Conservation (phyloP, 805 yeast species). For the Starmerella bombi region DNA sequence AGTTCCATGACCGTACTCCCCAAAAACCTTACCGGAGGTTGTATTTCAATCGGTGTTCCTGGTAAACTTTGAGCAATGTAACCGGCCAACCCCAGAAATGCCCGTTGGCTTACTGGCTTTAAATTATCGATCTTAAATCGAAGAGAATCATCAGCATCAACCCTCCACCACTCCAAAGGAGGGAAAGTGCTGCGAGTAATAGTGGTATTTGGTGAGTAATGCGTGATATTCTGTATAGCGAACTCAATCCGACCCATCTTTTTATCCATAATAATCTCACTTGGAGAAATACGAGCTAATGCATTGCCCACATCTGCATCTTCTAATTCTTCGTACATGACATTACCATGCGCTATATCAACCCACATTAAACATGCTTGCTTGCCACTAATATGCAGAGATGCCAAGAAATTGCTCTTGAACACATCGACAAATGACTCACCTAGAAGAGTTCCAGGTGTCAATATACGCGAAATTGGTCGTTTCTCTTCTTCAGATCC, state of each 20-base stretch:
- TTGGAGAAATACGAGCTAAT: constrained; percentile 64
- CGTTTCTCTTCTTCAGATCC: constrained; percentile 34
- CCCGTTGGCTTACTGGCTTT: constrained; percentile 35
- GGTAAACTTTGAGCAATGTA: constrained; percentile 68
- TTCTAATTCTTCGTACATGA: constrained; percentile 48
- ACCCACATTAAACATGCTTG: constrained; percentile 71
- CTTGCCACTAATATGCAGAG: constrained; percentile 29
- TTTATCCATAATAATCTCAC: constrained; percentile 52
- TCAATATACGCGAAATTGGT: constrained; percentile 62
- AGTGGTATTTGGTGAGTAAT: constrained; percentile 21
- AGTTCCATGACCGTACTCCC: constrained; percentile 51
- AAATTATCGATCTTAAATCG: constrained; percentile 14
- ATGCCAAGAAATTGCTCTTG: constrained; percentile 55
- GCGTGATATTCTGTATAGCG: constrained; percentile 40
- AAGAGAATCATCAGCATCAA: not conserved
- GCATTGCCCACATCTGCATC: constrained; percentile 53
- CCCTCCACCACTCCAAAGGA: constrained; percentile 19
- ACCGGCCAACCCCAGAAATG: constrained; percentile 50
- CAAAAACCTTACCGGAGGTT: constrained; percentile 48
- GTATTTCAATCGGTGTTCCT: constrained; percentile 45
- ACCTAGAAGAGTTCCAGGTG: constrained; percentile 88
- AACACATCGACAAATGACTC: constrained; percentile 67
- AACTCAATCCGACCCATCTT: constrained; percentile 44
- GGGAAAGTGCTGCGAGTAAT: constrained; percentile 41
- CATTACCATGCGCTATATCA: constrained; percentile 73